Percentiles rank a stretch among this genome's conserved stretches.
Conservation (phyloP, 2,329 filamentous ascomycete species). For the Ophiostoma sp. region DNA sequence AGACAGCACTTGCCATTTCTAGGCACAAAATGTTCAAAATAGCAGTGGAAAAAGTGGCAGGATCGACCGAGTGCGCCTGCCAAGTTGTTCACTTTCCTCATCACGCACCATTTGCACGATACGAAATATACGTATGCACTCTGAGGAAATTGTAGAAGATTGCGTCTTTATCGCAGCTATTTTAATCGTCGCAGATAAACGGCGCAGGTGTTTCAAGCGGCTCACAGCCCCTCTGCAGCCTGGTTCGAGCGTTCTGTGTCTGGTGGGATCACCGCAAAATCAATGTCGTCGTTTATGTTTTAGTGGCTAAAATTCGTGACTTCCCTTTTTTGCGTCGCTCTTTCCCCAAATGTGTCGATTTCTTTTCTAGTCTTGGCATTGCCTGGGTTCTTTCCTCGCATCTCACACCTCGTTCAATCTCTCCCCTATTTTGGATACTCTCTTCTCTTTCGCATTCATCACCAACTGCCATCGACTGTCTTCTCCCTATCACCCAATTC, state of each 20-base stretch:
- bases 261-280: not conserved
- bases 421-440: not conserved
- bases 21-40: not conserved
- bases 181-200: not conserved
- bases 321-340: not conserved
- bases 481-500: not conserved
- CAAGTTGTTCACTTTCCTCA: not conserved
- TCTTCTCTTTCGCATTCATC: not conserved
- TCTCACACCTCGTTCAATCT: not conserved
- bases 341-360: not conserved
- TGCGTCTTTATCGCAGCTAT: not conserved
- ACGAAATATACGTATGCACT: not conserved
- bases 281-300: not conserved
- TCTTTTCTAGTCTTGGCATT: not conserved
- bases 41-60: not conserved
- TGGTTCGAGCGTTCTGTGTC: not conserved
- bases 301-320: not conserved
- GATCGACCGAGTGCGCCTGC: not conserved
- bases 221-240: not conserved
- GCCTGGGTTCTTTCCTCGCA: not conserved
- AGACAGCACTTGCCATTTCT: not conserved
- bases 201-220: not conserved
- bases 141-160: not conserved
- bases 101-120: not conserved
- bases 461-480: not conserved